Conservation (phyloP, 1,284 basidiomycete species). For the Austroboletus rostrupii region DNA sequence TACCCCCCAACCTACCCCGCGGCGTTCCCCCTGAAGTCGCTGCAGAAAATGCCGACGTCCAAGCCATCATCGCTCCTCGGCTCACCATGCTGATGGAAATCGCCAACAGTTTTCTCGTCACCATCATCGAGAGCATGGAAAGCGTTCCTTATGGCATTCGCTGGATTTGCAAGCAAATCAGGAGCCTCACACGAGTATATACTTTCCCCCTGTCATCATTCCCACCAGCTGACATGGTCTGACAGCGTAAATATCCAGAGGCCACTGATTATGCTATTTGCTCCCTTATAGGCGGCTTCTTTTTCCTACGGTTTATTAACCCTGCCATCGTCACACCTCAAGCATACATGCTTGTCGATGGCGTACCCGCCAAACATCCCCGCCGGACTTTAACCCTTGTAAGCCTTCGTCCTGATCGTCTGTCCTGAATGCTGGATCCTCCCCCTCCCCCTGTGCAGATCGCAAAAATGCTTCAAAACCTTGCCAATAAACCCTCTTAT, state of each 20-base stretch:
- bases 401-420: conserved; percentile 10
- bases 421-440: background rate
- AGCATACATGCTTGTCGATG: conserved; percentile 98
- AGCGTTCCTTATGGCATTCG: conserved; percentile 97
- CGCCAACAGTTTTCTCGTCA: conserved; percentile 92
- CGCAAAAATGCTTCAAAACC: conserved; percentile 99
- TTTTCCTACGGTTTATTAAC: conserved; percentile 99
- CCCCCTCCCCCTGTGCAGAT: conserved; percentile 52
- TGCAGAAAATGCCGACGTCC: conserved; percentile 89
- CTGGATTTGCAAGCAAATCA: conserved; percentile 99
- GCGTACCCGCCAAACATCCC: conserved; percentile 95
- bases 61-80: conserved; percentile 94
- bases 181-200: conserved; percentile 84
- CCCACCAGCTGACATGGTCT: conserved; percentile 10
- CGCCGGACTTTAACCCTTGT: conserved; percentile 93
- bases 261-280: conserved; percentile 97
- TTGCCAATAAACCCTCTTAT: conserved; percentile 98
- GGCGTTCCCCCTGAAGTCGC: conserved; percentile 94
- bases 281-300: conserved; percentile 98
- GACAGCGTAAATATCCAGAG: conserved; percentile 94
- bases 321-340: conserved; percentile 99
- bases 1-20: conserved; percentile 86
- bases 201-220: conserved; percentile 1
- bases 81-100: conserved; percentile 99
- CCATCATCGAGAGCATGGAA: conserved; percentile 98